phyloP scores from a whole-genome alignment of 306 rosid species.

The Echinosophora koreensis region DNA sequence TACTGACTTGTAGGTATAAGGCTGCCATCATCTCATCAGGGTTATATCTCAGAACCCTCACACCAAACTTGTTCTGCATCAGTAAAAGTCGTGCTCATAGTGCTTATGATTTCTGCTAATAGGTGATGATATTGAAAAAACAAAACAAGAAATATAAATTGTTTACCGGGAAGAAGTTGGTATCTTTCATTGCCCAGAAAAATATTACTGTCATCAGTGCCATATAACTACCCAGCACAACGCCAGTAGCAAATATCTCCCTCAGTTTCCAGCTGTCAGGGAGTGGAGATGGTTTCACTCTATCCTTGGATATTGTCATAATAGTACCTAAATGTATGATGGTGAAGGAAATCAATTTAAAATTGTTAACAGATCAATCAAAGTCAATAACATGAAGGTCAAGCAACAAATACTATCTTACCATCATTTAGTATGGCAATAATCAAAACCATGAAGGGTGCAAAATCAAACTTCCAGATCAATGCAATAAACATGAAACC shows the following conservation, averaged over 20 bases:
- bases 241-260: conserved; percentile 93
- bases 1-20: conserved; percentile 93
- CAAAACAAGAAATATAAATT: neutral
- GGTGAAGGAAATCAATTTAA: conserved; percentile 38
- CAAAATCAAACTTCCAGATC: conserved; percentile 94
- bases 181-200: conserved; percentile 76
- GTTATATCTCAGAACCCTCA: conserved; percentile 49
- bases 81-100: conserved; percentile 13
- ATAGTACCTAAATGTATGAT: conserved; percentile 72
- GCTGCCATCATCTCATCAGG: conserved; percentile 85
- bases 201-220: conserved; percentile 94
- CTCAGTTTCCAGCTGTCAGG: conserved; percentile 95
- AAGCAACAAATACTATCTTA: conserved; percentile 45
- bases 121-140: neutral
- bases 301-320: conserved; percentile 93
- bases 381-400: conserved; percentile 9
- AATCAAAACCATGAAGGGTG: conserved; percentile 97
- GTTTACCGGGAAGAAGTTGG: conserved; percentile 79
- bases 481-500: conserved; percentile 92
- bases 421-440: conserved; percentile 95
- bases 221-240: conserved; percentile 91
- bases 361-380: neutral
- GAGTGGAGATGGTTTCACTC: conserved; percentile 93
- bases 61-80: conserved; percentile 71
- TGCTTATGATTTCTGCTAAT: neutral